Evolutionary conservation across 73 alveolate species (phyloP).

Genomic region (Paramecium bursaria): DNA sequence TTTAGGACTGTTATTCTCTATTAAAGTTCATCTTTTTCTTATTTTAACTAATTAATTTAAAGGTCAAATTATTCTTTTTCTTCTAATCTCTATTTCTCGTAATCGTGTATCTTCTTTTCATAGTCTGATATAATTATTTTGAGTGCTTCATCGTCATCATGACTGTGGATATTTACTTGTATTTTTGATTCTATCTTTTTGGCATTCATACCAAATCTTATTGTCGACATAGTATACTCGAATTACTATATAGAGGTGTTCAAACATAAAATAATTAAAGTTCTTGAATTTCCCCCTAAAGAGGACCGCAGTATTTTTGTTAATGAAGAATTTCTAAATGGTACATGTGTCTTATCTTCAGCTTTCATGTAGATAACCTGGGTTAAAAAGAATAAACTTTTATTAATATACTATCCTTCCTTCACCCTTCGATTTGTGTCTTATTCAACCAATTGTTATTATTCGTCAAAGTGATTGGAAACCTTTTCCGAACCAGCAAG

Average conservation of each 20-base stretch:
- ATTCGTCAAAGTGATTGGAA: conserved; percentile 60
- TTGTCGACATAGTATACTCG: conserved; percentile 58
- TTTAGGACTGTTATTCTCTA: background rate
- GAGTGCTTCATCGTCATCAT: conserved; percentile 55
- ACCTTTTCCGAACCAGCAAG: conserved; percentile 98
- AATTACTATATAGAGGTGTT: conserved; percentile 56
- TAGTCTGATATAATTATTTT: conserved; percentile 30
- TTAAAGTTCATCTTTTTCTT: background rate
- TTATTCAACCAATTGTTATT: conserved; percentile 40
- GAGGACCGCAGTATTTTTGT: conserved; percentile 95
- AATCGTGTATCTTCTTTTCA: conserved; percentile 43
- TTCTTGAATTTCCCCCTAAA: conserved; percentile 97
- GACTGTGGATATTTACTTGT: background rate
- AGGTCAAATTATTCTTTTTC: conserved; percentile 16
- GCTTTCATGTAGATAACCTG: conserved; percentile 84
- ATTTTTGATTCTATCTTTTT: conserved; percentile 65
- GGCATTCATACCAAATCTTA: conserved; percentile 71
- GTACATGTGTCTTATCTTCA: conserved; percentile 87
- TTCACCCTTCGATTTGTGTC: conserved; percentile 72
- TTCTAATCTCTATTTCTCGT: conserved; percentile 27
- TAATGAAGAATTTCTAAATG: conserved; percentile 94
- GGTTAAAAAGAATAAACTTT: conserved; percentile 83
- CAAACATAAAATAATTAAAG: conserved; percentile 87
- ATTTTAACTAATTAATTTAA: background rate
- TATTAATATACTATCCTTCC: conserved; percentile 90